Conservation (phyloP, 805 yeast species). For the Wickerhamiella bombiphila region DNA sequence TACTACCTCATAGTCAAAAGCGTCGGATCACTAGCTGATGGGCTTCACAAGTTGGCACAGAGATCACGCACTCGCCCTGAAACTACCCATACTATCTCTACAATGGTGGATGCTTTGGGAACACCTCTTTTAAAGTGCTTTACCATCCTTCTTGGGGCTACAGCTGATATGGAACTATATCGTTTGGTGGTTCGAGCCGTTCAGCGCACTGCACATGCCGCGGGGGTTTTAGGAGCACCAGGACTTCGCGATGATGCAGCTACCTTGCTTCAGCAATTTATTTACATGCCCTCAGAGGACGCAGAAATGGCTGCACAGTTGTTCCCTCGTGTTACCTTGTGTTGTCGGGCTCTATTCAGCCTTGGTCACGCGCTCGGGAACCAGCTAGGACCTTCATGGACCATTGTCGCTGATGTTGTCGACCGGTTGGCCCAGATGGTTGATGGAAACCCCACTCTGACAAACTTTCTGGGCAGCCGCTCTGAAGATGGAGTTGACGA, state of each 20-base stretch:
- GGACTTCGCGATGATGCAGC: conserved; percentile 44
- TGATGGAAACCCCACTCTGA: background rate
- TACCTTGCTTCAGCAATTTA: conserved; percentile 18
- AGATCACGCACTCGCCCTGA: conserved; percentile 22
- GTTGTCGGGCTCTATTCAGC: conserved; percentile 65
- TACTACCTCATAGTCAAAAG: conserved; percentile 42
- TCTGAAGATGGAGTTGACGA: no score
- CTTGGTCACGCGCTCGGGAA: conserved; percentile 75
- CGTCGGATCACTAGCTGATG: conserved; percentile 47
- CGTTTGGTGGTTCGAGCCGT: conserved; percentile 53
- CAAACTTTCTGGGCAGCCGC: conserved; percentile 9
- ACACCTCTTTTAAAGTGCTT: conserved; percentile 30
- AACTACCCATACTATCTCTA: background rate
- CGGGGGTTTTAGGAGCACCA: conserved; percentile 54
- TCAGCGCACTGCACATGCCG: conserved; percentile 68
- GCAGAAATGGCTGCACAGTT: conserved; percentile 18
- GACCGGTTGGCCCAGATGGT: conserved; percentile 8
- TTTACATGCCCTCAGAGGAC: conserved; percentile 12
- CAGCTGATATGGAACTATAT: conserved; percentile 57
- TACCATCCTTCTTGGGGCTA: conserved; percentile 42
- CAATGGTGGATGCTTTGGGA: conserved; percentile 2
- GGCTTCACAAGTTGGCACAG: conserved; percentile 33
- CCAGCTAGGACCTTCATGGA: conserved; percentile 54
- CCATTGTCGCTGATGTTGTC: conserved; percentile 28
- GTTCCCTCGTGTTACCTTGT: conserved; percentile 53